A percentile compares a stretch with the other conserved stretches of the same genome.
phyloP scores from a whole-genome alignment of 441 rosid species.

The Arabidopsis hybrid region DNA sequence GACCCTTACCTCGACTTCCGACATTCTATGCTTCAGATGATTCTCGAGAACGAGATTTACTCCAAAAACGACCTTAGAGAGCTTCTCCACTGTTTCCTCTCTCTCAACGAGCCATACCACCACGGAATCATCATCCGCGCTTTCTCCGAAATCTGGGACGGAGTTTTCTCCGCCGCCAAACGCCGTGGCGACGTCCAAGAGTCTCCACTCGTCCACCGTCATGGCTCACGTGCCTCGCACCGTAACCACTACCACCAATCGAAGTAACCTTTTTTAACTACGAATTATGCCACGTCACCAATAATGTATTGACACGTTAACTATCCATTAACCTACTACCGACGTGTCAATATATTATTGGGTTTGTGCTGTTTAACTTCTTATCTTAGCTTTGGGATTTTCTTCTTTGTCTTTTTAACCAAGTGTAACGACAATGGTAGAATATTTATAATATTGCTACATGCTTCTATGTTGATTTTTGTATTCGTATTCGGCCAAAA shows the following conservation, averaged over 20 bases:
- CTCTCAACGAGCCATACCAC: slow-evolving; percentile 70
- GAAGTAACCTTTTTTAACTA: slow-evolving; percentile 33
- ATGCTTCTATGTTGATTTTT: slow-evolving; percentile 18
- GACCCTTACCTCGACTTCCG: slow-evolving; percentile 78
- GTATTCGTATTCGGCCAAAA: slow-evolving; percentile 25
- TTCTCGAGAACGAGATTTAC: slow-evolving; percentile 69
- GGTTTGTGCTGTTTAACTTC: slow-evolving; percentile 35
- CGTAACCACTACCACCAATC: slow-evolving; percentile 20
- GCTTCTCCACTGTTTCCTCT: slow-evolving; percentile 69
- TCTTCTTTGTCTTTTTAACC: slow-evolving; percentile 31
- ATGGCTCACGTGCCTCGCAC: slow-evolving; percentile 42
- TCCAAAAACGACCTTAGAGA: slow-evolving; percentile 68
- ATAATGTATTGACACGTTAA: slow-evolving; percentile 48
- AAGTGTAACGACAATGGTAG: slow-evolving; percentile 37
- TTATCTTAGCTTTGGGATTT: slow-evolving; percentile 34
- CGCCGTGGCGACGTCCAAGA: slow-evolving; percentile 40
- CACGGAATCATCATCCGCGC: slow-evolving; percentile 71
- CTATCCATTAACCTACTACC: slow-evolving; percentile 28
- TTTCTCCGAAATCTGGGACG: slow-evolving; percentile 80
- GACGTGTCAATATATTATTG: slow-evolving; percentile 47
- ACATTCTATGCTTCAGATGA: slow-evolving; percentile 81
- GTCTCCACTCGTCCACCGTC: slow-evolving; percentile 40
- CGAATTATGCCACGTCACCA: slow-evolving; percentile 38
- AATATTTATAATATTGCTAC: not conserved
- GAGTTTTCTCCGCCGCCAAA: slow-evolving; percentile 62